A percentile compares a stretch with the other conserved stretches of the same genome.
phyloP scores from a whole-genome alignment of 2,329 filamentous ascomycete species.

The Setomelanomma holmii region DNA sequence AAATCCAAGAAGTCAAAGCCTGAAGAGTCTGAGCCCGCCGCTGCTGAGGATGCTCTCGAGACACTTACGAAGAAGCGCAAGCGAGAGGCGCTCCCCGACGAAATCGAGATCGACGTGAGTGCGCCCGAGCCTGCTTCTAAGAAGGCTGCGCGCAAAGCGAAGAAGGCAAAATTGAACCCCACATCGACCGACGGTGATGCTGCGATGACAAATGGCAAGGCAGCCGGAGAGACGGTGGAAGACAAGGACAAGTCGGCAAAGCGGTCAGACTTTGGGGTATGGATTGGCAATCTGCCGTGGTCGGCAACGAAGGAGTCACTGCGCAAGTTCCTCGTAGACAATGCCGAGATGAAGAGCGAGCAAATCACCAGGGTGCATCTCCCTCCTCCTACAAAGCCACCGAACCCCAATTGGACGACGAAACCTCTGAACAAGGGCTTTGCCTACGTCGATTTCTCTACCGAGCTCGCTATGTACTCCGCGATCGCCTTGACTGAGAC shows the following conservation, averaged over 20 bases:
- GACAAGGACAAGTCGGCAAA: conserved; percentile 49
- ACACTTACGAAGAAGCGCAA: conserved; percentile 55
- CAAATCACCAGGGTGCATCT: conserved; percentile 86
- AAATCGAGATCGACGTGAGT: conserved; percentile 85
- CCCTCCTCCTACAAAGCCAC: conserved; percentile 61
- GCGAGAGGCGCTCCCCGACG: conserved; percentile 65
- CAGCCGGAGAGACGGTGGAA: conserved; percentile 46
- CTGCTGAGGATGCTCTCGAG: conserved; percentile 8
- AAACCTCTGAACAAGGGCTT: conserved; percentile 85
- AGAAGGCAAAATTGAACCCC: conserved; percentile 72
- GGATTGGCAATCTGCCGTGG: conserved; percentile 97
- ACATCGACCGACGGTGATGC: conserved; percentile 19
- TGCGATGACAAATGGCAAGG: conserved; percentile 13
- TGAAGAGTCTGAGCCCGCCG: conserved; percentile 21
- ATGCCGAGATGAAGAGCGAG: conserved; percentile 64
- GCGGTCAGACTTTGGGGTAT: conserved; percentile 84
- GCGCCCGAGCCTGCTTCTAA: conserved; percentile 96
- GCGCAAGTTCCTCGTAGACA: conserved; percentile 78
- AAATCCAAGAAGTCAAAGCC: conserved; percentile 24
- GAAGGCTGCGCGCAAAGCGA: conserved; percentile 86
- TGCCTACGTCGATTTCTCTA: conserved; percentile 91
- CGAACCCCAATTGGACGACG: conserved; percentile 50
- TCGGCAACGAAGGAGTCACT: conserved; percentile 76
- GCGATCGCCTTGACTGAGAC: conserved; percentile 88
- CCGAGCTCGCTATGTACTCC: conserved; percentile 70